Evolutionary conservation across 1,284 basidiomycete species (phyloP), one percentile per base, ranked within the genome.

Genomic region (Apiotrichum montevideense): DNA sequence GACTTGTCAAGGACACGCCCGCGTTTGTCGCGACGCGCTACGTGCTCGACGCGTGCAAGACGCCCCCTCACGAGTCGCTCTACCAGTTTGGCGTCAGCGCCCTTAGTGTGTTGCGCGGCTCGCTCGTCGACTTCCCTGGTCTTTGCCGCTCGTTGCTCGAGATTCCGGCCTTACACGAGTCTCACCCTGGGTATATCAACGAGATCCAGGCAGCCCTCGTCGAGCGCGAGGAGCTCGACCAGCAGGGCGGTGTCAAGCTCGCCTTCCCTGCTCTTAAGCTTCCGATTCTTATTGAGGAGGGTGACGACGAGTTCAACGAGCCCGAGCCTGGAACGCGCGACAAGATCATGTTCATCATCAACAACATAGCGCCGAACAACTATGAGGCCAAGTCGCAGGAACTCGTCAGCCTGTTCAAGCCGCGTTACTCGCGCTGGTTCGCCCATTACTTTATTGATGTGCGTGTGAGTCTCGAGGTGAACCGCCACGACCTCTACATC

Each of bases 71-170:
- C 50, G 90, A 92, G 49, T 93, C 92, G 67, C 82, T 96, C 55
- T 98, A 97, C 83, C 89, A 89, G 69, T 99, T 98, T 74, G 96
- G 95, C 63, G 81, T 94, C 57, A 88, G 94, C 74, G 94, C 96
- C 1, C 82, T 99, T 14, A 81, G 84, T 50, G 84, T 91, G 51
- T 96, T 98, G 74, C 90, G 95, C 69, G 84, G 82, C 43, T 85
- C 94, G 15, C 80, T 99, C 55, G 80, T 85, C 51, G 95, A 98
- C 75, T 98, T 96, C 89, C 89, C 90, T 41, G 90, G 91, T 10
- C 80, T 98, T 11, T 97, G 94, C 71, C 86, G 92, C 67, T 90
- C 90, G 4, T 80, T 99, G 40, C 81, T 95, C 51, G 84, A 86
- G 59, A 91, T 98, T 62, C 87, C 90, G 13, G 87, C 92, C 65